Percentiles rank a stretch among this genome's conserved stretches.
phyloP scores from a whole-genome alignment of 177 flowering plant genomes.

The Vitis hybrid region DNA sequence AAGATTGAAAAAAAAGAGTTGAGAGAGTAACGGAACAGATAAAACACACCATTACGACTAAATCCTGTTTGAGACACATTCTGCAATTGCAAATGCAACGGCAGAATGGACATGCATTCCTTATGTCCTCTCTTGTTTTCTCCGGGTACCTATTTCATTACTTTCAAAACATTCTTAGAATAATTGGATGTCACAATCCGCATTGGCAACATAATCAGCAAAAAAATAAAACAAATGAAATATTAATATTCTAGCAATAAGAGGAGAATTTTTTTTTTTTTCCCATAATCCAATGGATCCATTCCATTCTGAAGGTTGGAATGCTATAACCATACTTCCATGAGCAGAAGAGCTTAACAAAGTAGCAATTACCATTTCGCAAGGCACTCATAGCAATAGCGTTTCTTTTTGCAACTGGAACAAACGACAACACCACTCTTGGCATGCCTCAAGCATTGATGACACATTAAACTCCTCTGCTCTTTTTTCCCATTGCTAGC shows the following conservation, averaged over 20 bases:
- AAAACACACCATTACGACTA: slow-evolving; percentile 32
- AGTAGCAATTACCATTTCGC: slow-evolving; percentile 62
- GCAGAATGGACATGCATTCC: slow-evolving; percentile 66
- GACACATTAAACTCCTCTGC: slow-evolving; percentile 51
- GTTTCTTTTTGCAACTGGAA: slow-evolving; percentile 58
- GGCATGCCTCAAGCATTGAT: slow-evolving; percentile 61
- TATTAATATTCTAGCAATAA: not conserved
- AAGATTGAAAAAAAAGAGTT: not conserved
- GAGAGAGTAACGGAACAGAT: not conserved
- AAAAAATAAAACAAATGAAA: not conserved
- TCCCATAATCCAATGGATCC: not conserved
- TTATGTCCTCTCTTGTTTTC: slow-evolving; percentile 48
- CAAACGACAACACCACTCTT: slow-evolving; percentile 51
- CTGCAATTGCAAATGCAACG: slow-evolving; percentile 78
- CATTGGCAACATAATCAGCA: not conserved
- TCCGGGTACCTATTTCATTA: slow-evolving; percentile 63
- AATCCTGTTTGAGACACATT: slow-evolving; percentile 51
- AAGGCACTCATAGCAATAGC: slow-evolving; percentile 68
- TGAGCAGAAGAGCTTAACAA: slow-evolving; percentile 5
- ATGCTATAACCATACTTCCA: not conserved
- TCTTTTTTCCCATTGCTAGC: slow-evolving; percentile 20
- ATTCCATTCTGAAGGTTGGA: not conserved
- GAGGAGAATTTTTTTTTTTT: not conserved
- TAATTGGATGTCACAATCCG: not conserved
- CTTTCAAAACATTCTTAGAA: slow-evolving; percentile 13